Percentiles rank a stretch among this genome's conserved stretches.
Conservation (phyloP, 345 rosid species). For the Populus pruinosa region DNA sequence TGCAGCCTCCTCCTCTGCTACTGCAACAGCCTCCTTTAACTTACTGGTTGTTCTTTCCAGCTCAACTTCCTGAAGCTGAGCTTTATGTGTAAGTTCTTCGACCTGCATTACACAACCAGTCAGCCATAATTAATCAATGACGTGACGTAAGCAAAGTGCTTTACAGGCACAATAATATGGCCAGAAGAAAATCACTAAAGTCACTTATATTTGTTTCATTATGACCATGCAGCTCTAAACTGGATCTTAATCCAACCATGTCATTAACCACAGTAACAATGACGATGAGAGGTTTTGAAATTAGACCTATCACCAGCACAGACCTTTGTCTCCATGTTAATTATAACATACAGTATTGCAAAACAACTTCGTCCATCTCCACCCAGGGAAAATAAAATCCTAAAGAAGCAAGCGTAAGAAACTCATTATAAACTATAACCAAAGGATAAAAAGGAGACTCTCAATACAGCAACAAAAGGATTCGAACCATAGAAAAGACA, state of each 20-base stretch:
- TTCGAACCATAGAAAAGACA: not conserved
- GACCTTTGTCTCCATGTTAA: not conserved
- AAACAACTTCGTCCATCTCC: not conserved
- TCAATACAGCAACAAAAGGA: not conserved
- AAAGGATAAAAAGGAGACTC: not conserved
- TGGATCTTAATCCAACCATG: not conserved
- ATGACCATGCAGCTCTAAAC: not conserved
- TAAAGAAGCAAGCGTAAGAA: not conserved
- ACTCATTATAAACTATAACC: not conserved
- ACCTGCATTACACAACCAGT: constrained; percentile 38
- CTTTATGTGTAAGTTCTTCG: constrained; percentile 54
- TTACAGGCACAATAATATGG: not conserved
- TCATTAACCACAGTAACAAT: not conserved
- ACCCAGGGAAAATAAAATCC: not conserved
- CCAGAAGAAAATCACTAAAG: not conserved
- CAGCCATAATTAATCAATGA: constrained; percentile 2
- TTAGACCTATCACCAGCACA: not conserved
- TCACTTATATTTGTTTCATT: not conserved
- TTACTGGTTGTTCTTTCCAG: constrained; percentile 44
- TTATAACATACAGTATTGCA: not conserved
- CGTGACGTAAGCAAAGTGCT: not conserved
- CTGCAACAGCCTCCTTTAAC: constrained; percentile 48
- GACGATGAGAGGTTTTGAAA: not conserved
- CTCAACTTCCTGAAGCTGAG: constrained; percentile 48
- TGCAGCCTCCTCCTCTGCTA: constrained; percentile 49